Base-by-base conservation (phyloP, 2,329 filamentous ascomycete genomes). In the Cercospora beticola region DNA sequence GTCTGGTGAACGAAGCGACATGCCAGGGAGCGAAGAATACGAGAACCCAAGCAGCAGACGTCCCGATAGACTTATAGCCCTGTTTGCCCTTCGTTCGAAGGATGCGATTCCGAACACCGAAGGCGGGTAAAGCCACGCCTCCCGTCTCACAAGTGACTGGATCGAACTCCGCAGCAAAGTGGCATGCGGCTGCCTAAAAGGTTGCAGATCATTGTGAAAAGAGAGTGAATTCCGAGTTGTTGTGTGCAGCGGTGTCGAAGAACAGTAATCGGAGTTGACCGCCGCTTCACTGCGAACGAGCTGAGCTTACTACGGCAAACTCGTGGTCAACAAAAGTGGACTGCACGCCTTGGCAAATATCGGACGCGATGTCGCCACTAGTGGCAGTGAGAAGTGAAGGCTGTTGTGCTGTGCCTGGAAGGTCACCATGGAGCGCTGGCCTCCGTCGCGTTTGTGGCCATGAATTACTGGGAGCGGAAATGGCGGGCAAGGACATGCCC, bases 71-170 rank as follows among this genome's bases (percentile, higher is more conserved):
- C 52, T 28, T 28, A 57, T 57, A 26, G 23, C 52, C 52, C 52
- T 57, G 23, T 30, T 57, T 57, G 14, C 23, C 52, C 52, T 30
- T 21, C 18, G 7, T 46, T 18, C 18, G 52, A 26, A 57, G 52
- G 52, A 57, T 57, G 23, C 52, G 28, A 57, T 57, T 57, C 52
- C 52, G 52, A 57, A 57, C 52, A 28, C 52, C 52, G 52, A 57
- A 18, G 18, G 43, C 43, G 43, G 43, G 43, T 21, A 18, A 49
- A 49, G 43, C 8, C 43, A 49, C n/a, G 43, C 9, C 4, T 49
- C 43, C 52, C 52, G 23, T 30, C 52, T 57, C 52, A 57, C 9
- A 21, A 23, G 10, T 16, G 52, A 21, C 43, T 49, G 43, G 18
- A 1, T 21, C 43, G 30, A 49, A 49, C 43, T 49, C 43, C 43